These are phyloP conservation scores for Podospora appendiculata DNA, from an alignment of 495 filamentous ascomycete genomes.

Conservation along the genomic window DNA sequence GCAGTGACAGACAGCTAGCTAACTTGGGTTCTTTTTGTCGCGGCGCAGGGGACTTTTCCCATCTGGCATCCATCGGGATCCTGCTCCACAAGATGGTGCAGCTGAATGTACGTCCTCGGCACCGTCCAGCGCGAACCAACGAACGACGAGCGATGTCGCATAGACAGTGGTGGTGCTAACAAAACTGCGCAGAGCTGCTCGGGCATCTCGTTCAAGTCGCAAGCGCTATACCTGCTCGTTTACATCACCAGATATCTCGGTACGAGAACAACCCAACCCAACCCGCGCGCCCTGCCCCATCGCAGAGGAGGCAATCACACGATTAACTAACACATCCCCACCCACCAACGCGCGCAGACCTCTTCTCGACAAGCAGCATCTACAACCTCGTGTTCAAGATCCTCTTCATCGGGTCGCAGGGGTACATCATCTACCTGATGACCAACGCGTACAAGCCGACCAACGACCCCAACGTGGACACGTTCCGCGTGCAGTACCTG, in stretches of 20 bases:
- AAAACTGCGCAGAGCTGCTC: conserved; percentile 67
- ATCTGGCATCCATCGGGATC: conserved; percentile 89
- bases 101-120: conserved; percentile 59
- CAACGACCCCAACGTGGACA: conserved; percentile 90
- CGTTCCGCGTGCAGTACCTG: conserved; percentile 91
- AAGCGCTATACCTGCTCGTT: conserved; percentile 86
- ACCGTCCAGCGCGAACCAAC: not conserved
- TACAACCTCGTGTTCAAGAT: conserved; percentile 96
- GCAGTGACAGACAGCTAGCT: not conserved
- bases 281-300: not conserved
- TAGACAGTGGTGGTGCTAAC: conserved; percentile 6
- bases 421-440: conserved; percentile 96
- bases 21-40: not conserved
- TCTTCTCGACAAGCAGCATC: conserved; percentile 76
- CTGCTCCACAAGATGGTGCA: conserved; percentile 92
- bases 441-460: conserved; percentile 91
- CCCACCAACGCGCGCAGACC: conserved; percentile 44
- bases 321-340: not conserved
- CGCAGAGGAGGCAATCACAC: no score
- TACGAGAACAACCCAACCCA: conserved; percentile 24
- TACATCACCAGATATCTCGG: conserved; percentile 90
- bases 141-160: not conserved
- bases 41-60: conserved; percentile 77
- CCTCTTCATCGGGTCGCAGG: conserved; percentile 81
- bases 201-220: conserved; percentile 96